Percentiles rank a stretch among this genome's conserved stretches.
Conservation (phyloP, 805 yeast genomes). For the Brettanomyces custersianus region DNA sequence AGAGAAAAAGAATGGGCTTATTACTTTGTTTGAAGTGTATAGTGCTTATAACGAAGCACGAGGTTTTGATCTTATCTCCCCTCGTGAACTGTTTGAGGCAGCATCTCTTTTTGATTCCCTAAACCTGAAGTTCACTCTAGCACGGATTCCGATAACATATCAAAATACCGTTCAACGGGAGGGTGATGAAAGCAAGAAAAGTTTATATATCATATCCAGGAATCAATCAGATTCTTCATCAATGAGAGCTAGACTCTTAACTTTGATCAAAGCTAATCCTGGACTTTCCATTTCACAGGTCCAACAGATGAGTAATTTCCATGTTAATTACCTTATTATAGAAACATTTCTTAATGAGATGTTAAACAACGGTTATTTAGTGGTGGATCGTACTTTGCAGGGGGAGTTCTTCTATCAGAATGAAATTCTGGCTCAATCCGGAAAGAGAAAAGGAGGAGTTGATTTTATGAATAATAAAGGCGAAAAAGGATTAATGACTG, state of each 20-base stretch:
- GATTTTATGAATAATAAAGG: too few species aligned
- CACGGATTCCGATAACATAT: conserved; percentile 40
- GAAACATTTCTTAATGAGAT: conserved; percentile 19
- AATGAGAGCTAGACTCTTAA: conserved; percentile 15
- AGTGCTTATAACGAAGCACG: conserved; percentile 57
- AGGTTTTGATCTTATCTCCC: conserved; percentile 59
- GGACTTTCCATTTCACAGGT: conserved; percentile 23
- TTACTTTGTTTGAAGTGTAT: conserved; percentile 55
- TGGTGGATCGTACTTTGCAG: conserved; percentile 20
- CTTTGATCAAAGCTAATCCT: conserved; percentile 9
- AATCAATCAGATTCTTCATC: conserved; percentile 15
- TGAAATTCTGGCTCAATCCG: conserved; percentile 9
- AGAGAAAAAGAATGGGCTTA: conserved; percentile 45
- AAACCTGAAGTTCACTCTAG: conserved; percentile 15
- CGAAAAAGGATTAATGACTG: too few species aligned
- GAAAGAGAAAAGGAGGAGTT: too few species aligned
- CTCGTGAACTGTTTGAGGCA: conserved; percentile 58
- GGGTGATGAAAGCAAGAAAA: conserved; percentile 2
- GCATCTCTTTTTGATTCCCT: conserved; percentile 47
- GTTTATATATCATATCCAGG: conserved; percentile 20
- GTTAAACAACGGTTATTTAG: conserved; percentile 17
- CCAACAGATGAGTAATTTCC: conserved; percentile 17
- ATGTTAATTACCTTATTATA: conserved; percentile 22
- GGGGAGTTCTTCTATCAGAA: conserved; percentile 25
- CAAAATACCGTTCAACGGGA: not conserved